Conservation (phyloP, 306 rosid genomes). For the Rubus parviflorus region DNA sequence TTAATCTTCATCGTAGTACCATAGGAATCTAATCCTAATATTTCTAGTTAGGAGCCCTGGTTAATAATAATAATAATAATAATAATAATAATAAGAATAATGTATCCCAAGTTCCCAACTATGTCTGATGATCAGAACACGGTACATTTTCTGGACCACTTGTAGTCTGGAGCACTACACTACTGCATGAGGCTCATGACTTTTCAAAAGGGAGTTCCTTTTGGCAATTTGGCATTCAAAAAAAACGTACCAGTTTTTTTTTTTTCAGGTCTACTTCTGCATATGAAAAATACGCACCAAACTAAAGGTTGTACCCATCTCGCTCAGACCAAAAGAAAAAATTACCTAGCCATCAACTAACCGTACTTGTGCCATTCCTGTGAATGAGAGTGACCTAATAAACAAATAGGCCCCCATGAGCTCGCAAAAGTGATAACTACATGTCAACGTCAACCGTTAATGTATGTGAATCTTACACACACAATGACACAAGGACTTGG, state of each 20-base stretch:
- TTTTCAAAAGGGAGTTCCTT: conserved; percentile 9
- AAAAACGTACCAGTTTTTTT: background rate
- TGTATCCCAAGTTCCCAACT: too few relatives aligned
- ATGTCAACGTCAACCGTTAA: background rate
- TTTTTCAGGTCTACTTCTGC: background rate
- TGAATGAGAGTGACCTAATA: background rate
- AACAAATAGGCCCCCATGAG: background rate
- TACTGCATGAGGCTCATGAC: background rate
- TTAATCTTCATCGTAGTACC: too few relatives aligned
- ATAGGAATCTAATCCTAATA: too few relatives aligned
- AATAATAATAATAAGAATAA: too few relatives aligned
- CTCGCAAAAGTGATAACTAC: background rate
- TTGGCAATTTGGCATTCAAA: background rate
- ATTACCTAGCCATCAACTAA: background rate
- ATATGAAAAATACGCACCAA: background rate
- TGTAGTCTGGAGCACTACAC: too few relatives aligned
- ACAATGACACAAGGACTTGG: too few relatives aligned
- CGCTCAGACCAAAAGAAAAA: background rate
- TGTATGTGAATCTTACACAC: background rate
- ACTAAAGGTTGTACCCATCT: background rate
- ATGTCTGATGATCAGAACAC: conserved; percentile 2
- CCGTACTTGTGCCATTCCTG: background rate
- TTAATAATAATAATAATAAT: too few relatives aligned
- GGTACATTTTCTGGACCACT: conserved; percentile 9
- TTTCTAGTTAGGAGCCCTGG: too few relatives aligned